These are phyloP conservation scores for Anastatica hierochuntica DNA, from an alignment of 345 rosid species.

Conservation along the genomic window DNA sequence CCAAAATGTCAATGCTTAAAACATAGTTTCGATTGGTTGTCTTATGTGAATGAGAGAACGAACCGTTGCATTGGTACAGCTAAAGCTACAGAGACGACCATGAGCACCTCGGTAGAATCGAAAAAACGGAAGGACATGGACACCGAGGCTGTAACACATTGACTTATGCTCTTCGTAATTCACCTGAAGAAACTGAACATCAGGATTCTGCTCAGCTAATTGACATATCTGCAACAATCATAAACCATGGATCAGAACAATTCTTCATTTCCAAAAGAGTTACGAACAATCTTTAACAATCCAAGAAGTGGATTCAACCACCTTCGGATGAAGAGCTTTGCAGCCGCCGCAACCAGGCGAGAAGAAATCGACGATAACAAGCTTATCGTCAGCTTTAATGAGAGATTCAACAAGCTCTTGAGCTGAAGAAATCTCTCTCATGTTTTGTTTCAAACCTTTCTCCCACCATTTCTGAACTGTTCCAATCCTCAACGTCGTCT, in stretches of 20 bases:
- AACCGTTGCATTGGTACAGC: slow-evolving; percentile 98
- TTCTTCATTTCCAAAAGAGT: no score
- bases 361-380: slow-evolving; percentile 73
- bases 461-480: slow-evolving; percentile 71
- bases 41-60: slow-evolving; percentile 9
- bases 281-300: neutral
- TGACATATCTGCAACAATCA: slow-evolving; percentile 56
- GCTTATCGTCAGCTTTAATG: slow-evolving; percentile 58
- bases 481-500: slow-evolving; percentile 46
- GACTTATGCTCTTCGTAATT: slow-evolving; percentile 91
- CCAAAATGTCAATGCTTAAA: neutral
- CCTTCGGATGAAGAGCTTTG: slow-evolving; percentile 91
- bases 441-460: slow-evolving; percentile 64
- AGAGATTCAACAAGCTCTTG: slow-evolving; percentile 78
- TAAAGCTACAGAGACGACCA: slow-evolving; percentile 88
- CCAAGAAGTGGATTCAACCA: neutral
- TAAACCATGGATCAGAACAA: neutral
- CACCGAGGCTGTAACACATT: slow-evolving; percentile 89
- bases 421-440: slow-evolving; percentile 72
- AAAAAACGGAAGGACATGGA: slow-evolving; percentile 87
- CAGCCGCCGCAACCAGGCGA: slow-evolving; percentile 97
- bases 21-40: neutral
- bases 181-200: slow-evolving; percentile 76
- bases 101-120: slow-evolving; percentile 80
- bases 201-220: slow-evolving; percentile 64